Evolutionary conservation across 179 eudicot genomes (phyloP), one percentile per base, ranked within the genome.

Genomic region (Gypsophila paniculata): DNA sequence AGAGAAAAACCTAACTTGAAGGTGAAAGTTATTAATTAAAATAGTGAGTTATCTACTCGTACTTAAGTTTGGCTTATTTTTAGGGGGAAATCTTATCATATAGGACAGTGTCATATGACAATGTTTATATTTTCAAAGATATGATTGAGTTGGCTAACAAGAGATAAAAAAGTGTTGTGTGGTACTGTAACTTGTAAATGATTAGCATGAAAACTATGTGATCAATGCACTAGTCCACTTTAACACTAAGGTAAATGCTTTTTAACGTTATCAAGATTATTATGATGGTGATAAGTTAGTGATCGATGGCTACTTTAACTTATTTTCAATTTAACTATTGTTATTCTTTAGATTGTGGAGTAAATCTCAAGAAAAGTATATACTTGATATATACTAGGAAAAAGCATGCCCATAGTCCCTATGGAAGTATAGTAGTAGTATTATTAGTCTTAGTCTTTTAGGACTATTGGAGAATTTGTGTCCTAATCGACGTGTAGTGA

Each of bases 361-460:
- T 75, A 75, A 60, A 75, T 68, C 73, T 55, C 69, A 75, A 68
- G 78, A 7, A 75, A 75, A 69, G 78, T 68, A 75, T 55, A 75
- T 32, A 19, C 51, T 25, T n/a, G 14, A 69, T 48, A 29, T 49
- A 18, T 49, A 52, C 65, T 61, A 46, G 19, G 1, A 19, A 60
- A 75, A 57, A 55, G 76, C 62, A 15, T 53, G 62, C 34, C 55
- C 54, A 34, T 59, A 61, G 5, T 29, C 42, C 29, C 60, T 61
- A 72, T 42, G 11, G 8, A 9, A 42, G 46, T 42, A 42, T 42
- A 42, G 46, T 42, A 42, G 3, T 42, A 42, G 46, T 6, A 42
- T 36, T 36, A 42, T 42, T 42, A 52, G 25, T 2, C 10, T 3
- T 17, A 62, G 0, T 12, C 58, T 61, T 8, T 25, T 34, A 29